Conservation (phyloP, 2,329 filamentous ascomycete genomes). For the Pseudogymnoascus verrucosus region DNA sequence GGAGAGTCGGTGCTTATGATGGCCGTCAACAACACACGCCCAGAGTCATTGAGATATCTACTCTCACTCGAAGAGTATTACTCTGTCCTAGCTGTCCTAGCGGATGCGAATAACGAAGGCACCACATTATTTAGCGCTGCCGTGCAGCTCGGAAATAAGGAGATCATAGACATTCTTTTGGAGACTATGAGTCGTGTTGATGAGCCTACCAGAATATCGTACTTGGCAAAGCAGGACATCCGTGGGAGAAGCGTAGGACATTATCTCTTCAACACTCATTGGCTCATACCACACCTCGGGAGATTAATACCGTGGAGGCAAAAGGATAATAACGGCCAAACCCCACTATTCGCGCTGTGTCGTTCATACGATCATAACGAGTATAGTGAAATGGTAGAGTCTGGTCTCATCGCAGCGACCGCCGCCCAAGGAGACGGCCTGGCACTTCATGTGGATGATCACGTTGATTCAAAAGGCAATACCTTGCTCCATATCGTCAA, state of each 20-base stretch:
- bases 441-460: slow-evolving; percentile 83
- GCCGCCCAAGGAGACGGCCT: slow-evolving; percentile 66
- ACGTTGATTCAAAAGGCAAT: slow-evolving; percentile 88
- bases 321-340: slow-evolving; percentile 93
- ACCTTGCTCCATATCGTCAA: slow-evolving; percentile 94
- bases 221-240: slow-evolving; percentile 69
- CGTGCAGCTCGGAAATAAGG: slow-evolving; percentile 71
- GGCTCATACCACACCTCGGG: slow-evolving; percentile 69
- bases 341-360: slow-evolving; percentile 91
- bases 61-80: slow-evolving; percentile 72
- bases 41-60: slow-evolving; percentile 69
- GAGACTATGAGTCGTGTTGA: slow-evolving; percentile 56
- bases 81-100: slow-evolving; percentile 59
- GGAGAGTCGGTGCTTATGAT: slow-evolving; percentile 88
- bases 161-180: slow-evolving; percentile 68
- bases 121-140: slow-evolving; percentile 85
- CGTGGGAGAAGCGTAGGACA: slow-evolving; percentile 89
- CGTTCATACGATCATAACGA: slow-evolving; percentile 88
- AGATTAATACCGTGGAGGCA: slow-evolving; percentile 77
- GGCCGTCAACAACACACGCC: slow-evolving; percentile 66
- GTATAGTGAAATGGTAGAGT: slow-evolving; percentile 81
- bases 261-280: slow-evolving; percentile 87
- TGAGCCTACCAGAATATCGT: slow-evolving; percentile 51
- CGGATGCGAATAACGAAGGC: slow-evolving; percentile 82
- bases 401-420: slow-evolving; percentile 68